Conservation (phyloP, 2,329 filamentous ascomycete genomes). For the Exophiala dermatitidis region DNA sequence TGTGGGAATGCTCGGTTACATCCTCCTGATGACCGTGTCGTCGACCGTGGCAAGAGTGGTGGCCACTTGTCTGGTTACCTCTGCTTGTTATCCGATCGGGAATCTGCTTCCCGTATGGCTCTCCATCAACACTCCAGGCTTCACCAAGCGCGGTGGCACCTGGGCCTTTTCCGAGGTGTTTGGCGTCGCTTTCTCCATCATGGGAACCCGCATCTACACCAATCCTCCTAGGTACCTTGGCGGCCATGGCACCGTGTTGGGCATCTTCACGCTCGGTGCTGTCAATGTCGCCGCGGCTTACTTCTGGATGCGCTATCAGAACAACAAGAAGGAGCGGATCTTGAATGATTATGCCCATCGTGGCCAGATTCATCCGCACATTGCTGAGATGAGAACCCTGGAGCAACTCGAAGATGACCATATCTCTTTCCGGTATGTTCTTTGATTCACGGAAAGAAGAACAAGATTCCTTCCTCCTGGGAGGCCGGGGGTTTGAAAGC, state of each 20-base stretch:
- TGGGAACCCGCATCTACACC: slow-evolving; percentile 12
- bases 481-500: too few relatives aligned
- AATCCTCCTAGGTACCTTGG: slow-evolving; percentile 11
- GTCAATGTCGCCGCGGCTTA: background rate
- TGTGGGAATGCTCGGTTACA: background rate
- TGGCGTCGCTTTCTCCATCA: slow-evolving; percentile 7
- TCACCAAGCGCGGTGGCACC: slow-evolving; percentile 12
- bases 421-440: background rate
- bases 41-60: slow-evolving; percentile 6
- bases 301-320: background rate
- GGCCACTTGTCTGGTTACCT: slow-evolving; percentile 5
- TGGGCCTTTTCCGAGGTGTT: slow-evolving; percentile 11
- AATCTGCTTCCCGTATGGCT: slow-evolving; percentile 8
- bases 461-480: too few relatives aligned
- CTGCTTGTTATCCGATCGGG: slow-evolving; percentile 6
- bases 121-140: slow-evolving; percentile 5
- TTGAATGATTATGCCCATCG: background rate
- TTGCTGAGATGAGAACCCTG: background rate
- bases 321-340: background rate
- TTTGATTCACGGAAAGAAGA: background rate
- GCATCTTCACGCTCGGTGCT: slow-evolving; percentile 1
- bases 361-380: background rate
- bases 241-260: slow-evolving; percentile 10
- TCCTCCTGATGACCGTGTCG: background rate
- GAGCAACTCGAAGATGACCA: background rate